These are phyloP conservation scores for Globisporangium middletonii DNA, from an alignment of 352 stramenopile genomes.

Conservation along the genomic window DNA sequence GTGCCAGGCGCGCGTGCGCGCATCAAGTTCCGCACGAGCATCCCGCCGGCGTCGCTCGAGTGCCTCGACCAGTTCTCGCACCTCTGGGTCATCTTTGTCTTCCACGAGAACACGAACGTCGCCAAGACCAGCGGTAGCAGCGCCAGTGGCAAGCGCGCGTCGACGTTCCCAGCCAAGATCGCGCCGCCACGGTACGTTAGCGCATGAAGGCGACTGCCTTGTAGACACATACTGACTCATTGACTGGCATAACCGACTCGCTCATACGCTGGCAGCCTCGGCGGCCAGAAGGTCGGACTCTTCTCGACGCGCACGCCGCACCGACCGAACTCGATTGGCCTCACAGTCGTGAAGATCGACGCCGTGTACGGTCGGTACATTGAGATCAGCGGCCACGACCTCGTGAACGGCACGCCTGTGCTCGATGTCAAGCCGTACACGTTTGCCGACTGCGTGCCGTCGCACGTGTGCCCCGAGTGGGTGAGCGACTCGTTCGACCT, in stretches of 20 bases:
- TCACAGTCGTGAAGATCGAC: conserved; percentile 90
- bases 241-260: background rate
- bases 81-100: conserved; percentile 89
- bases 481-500: conserved; percentile 53
- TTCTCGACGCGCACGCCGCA: conserved; percentile 97
- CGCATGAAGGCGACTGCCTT: background rate
- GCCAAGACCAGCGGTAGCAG: conserved; percentile 19
- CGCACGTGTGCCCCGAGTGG: conserved; percentile 60
- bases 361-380: conserved; percentile 72
- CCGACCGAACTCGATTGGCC: conserved; percentile 92
- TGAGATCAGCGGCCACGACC: conserved; percentile 90
- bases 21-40: conserved; percentile 70
- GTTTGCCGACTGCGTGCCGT: conserved; percentile 59
- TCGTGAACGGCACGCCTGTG: conserved; percentile 96
- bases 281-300: conserved; percentile 87
- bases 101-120: conserved; percentile 89
- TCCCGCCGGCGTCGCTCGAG: conserved; percentile 70
- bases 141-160: conserved; percentile 25
- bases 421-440: conserved; percentile 99
- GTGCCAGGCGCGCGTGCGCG: conserved; percentile 57
- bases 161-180: conserved; percentile 79
- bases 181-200: conserved; percentile 38
- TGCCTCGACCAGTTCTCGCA: conserved; percentile 85
- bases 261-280: conserved; percentile 25
- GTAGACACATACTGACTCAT: no score